Conservation (phyloP, 2,329 filamentous ascomycete species). For the Talaromyces sp. region DNA sequence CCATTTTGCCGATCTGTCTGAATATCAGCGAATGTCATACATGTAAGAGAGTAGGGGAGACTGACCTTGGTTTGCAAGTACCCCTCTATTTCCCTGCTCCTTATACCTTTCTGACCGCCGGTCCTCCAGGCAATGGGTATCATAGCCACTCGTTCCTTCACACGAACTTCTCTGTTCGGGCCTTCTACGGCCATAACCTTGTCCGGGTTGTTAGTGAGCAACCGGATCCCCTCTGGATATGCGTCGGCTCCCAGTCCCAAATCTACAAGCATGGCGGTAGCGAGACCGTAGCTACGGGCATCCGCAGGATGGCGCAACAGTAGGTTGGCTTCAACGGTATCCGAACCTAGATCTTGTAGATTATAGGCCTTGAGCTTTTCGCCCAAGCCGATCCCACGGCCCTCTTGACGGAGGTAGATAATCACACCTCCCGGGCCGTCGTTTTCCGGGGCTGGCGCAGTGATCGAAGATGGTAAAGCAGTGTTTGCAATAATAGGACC, state of each 20-base stretch:
- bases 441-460: slow-evolving; percentile 41
- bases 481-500: slow-evolving; percentile 24
- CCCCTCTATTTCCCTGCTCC: slow-evolving; percentile 83
- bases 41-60: not conserved
- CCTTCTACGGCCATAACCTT: slow-evolving; percentile 95
- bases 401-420: slow-evolving; percentile 92
- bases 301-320: slow-evolving; percentile 89
- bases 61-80: slow-evolving; percentile 92
- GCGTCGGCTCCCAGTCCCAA: slow-evolving; percentile 65
- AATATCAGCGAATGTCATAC: not conserved
- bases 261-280: slow-evolving; percentile 89
- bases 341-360: slow-evolving; percentile 90
- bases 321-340: slow-evolving; percentile 94
- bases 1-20: slow-evolving; percentile 82
- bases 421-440: slow-evolving; percentile 74
- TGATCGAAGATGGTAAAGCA: slow-evolving; percentile 21
- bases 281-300: slow-evolving; percentile 90
- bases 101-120: slow-evolving; percentile 72
- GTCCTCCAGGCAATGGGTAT: slow-evolving; percentile 87
- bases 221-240: slow-evolving; percentile 59
- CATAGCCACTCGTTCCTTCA: slow-evolving; percentile 91
- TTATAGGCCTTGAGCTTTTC: slow-evolving; percentile 99
- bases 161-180: slow-evolving; percentile 78
- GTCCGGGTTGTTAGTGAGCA: slow-evolving; percentile 96
- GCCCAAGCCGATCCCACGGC: slow-evolving; percentile 86